Evolutionary conservation across 2,329 filamentous ascomycete species (phyloP).

Genomic region (Colletotrichum sidae): DNA sequence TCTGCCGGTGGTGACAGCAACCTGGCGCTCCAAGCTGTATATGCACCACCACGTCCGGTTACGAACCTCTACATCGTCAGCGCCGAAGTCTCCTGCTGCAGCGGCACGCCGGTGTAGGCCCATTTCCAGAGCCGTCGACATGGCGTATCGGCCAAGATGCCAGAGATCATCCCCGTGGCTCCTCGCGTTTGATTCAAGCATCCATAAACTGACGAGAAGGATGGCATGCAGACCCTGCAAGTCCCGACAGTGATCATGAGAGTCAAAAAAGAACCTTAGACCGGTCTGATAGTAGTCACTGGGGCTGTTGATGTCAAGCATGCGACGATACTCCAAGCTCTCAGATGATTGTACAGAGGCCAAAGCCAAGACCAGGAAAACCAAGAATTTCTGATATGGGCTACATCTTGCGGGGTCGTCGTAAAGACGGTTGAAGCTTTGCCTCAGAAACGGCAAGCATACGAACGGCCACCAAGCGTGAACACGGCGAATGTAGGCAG

Average conservation of each 20-base stretch:
- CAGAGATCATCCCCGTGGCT: slow-evolving; percentile 41
- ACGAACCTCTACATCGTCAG: slow-evolving; percentile 40
- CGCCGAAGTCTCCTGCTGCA: slow-evolving; percentile 36
- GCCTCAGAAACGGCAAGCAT: slow-evolving; percentile 38
- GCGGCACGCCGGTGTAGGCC: slow-evolving; percentile 41
- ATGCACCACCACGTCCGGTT: slow-evolving; percentile 42
- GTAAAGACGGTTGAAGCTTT: slow-evolving; percentile 35
- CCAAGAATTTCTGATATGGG: slow-evolving; percentile 37
- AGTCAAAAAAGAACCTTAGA: slow-evolving; percentile 39
- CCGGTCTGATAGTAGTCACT: slow-evolving; percentile 40
- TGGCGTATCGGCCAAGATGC: slow-evolving; percentile 42
- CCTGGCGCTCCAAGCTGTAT: slow-evolving; percentile 41
- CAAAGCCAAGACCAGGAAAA: slow-evolving; percentile 39
- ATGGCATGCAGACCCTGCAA: slow-evolving; percentile 39
- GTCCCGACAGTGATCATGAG: slow-evolving; percentile 39
- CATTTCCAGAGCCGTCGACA: slow-evolving; percentile 42
- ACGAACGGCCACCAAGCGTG: slow-evolving; percentile 45
- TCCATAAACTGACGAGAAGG: slow-evolving; percentile 42
- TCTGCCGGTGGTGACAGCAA: slow-evolving; percentile 41
- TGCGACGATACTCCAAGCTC: slow-evolving; percentile 29
- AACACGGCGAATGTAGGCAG: slow-evolving; percentile 40
- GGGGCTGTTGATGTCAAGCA: slow-evolving; percentile 41
- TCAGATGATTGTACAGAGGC: slow-evolving; percentile 36
- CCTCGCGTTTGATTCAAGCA: slow-evolving; percentile 39
- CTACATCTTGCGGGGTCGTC: slow-evolving; percentile 33